phyloP scores from a whole-genome alignment of 768 basidiomycete species.

The Lactarius hengduanensis region DNA sequence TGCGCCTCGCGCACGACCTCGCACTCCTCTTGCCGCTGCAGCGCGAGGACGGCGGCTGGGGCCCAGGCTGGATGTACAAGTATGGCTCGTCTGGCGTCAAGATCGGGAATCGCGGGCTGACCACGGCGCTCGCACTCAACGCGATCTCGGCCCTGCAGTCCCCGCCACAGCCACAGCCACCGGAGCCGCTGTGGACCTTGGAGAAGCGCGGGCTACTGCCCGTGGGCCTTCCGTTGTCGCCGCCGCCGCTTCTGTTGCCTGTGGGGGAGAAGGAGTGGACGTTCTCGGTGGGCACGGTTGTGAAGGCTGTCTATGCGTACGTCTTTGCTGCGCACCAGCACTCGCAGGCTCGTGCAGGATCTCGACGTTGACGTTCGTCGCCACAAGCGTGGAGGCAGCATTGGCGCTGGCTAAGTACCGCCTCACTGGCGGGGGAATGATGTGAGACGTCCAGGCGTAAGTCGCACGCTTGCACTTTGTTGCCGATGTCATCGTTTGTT shows the following conservation, averaged over 20 bases:
- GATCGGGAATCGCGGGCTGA: constrained; percentile 53
- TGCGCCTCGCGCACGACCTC: constrained; percentile 46
- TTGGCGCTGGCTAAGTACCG: neutral
- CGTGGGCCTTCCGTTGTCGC: neutral
- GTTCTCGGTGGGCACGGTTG: constrained; percentile 4
- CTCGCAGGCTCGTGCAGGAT: neutral
- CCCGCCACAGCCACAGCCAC: neutral
- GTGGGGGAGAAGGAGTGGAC: neutral
- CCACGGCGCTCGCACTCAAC: constrained; percentile 53
- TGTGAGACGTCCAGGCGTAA: too few relatives aligned
- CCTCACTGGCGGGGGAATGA: too few relatives aligned
- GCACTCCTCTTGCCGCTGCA: constrained; percentile 48
- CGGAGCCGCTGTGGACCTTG: too few relatives aligned
- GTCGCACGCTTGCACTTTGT: too few relatives aligned
- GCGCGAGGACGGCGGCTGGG: constrained; percentile 32
- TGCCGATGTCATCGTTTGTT: neutral
- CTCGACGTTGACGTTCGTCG: neutral
- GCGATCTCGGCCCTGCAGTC: constrained; percentile 39
- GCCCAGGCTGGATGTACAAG: constrained; percentile 55
- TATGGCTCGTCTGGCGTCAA: constrained; percentile 48
- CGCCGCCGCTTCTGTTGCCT: neutral
- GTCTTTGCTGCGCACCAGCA: neutral
- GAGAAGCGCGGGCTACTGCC: too few relatives aligned
- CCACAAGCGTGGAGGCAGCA: neutral
- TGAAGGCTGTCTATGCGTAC: constrained; percentile 10